These are phyloP conservation scores for Echites panduratus DNA, from an alignment of 257 asterid genomes.

Conservation along the genomic window DNA sequence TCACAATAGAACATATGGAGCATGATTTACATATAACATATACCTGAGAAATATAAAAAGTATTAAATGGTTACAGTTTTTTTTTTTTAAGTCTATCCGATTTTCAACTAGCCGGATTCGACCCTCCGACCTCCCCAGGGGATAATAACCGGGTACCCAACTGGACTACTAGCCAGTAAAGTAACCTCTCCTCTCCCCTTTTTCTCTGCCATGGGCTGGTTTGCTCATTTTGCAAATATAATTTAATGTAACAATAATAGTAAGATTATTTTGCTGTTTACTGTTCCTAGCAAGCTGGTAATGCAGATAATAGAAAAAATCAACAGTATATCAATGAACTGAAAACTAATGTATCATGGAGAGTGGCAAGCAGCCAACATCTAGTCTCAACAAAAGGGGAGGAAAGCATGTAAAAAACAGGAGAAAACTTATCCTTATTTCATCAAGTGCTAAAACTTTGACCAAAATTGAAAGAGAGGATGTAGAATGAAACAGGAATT, in stretches of 20 bases:
- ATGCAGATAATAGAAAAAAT: not conserved
- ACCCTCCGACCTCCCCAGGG: no score
- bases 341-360: not conserved
- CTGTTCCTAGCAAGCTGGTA: not conserved
- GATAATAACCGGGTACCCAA: no score
- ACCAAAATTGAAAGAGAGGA: no score
- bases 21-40: not conserved
- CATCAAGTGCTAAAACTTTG: no score
- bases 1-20: not conserved
- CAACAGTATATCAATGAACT: not conserved
- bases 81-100: no score
- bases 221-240: not conserved
- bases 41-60: not conserved
- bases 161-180: no score
- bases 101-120: no score
- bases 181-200: not conserved
- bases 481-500: no score
- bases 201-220: not conserved
- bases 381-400: not conserved
- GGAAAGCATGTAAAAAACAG: not conserved
- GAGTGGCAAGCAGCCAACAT: not conserved
- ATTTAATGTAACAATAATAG: not conserved
- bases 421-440: not conserved
- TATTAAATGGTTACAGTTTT: not conserved
- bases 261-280: not conserved